Evolutionary conservation across 352 stramenopile species (phyloP), one percentile per base, ranked within the genome.

Genomic region (Pythium dissotocum): DNA sequence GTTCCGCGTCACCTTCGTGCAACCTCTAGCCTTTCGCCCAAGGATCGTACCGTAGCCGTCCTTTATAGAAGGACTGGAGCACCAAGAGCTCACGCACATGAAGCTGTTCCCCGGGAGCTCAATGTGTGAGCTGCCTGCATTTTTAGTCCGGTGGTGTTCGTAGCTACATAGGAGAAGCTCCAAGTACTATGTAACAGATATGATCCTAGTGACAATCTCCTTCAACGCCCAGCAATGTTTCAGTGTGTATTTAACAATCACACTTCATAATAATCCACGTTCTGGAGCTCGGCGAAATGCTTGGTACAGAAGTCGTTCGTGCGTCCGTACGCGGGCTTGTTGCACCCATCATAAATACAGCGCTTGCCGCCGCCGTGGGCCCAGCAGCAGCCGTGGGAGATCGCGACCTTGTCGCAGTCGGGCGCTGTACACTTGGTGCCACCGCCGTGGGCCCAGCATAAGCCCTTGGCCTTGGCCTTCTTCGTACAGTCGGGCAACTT

Each of bases 311-410:
- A 62, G 52, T 56, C 65, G 38, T 66, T 57, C 38, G 57, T 65
- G 21, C 58, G 57, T 18, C 76, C 71, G 18, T 75, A 83, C 5
- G 77, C 77, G 1, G 77, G 66, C 7, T 62, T 65, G 38, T 59
- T 61, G 63, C 73, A 80, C 32, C 63, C 73, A 61, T 80, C 70
- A 28, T 65, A 71, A 14, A 65, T 53, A 49, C 70, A 80, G 32
- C 67, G 66, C 63, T 74, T 73, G 33, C 66, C 65, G n/a, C 70
- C 70, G 18, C 70, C 70, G 33, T 77, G 71, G 0, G 66, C 67
- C 66, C 66, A 77, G 35, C 71, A 77, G 10, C 33, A 65, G 2
- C 69, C 63, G 56, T 61, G 60, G 18, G 64, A 66, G 35, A 71
- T 28, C 12, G 70, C 65, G 36, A 74, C 66, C 16, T 73, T 64